Percentiles rank a stretch among this genome's conserved stretches.
Conservation (phyloP, 164 flowering plant genomes). For the Hamamelis virginiana region DNA sequence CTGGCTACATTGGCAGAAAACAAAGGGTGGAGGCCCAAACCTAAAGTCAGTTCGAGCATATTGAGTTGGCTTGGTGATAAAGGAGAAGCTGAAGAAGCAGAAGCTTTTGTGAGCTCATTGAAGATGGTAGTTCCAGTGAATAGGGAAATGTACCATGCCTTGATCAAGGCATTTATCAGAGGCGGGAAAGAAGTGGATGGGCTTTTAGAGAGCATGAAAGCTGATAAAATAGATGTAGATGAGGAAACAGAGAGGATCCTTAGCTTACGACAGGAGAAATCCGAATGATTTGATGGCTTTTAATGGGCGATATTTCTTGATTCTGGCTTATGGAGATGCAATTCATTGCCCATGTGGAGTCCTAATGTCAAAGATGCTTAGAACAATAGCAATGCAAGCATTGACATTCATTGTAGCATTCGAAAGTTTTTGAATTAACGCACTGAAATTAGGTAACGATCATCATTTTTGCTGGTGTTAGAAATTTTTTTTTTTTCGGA, state of each 20-base stretch:
- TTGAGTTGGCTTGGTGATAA: slow-evolving; percentile 28
- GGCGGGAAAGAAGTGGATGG: slow-evolving; percentile 26
- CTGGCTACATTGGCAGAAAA: slow-evolving; percentile 27
- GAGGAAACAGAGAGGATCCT: slow-evolving; percentile 31
- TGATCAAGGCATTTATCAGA: slow-evolving; percentile 28
- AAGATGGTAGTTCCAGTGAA: slow-evolving; percentile 21
- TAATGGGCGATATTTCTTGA: not conserved
- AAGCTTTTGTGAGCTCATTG: slow-evolving; percentile 28
- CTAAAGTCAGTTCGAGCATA: slow-evolving; percentile 12
- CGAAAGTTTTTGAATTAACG: too few species aligned
- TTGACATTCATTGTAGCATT: too few species aligned
- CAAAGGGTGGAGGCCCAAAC: slow-evolving; percentile 35
- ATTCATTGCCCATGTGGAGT: too few species aligned
- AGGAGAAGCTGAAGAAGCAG: slow-evolving; percentile 24
- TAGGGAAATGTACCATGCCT: slow-evolving; percentile 28
- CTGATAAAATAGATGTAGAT: slow-evolving; percentile 29
- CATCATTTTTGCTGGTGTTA: too few species aligned
- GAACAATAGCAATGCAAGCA: too few species aligned
- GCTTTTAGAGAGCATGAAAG: slow-evolving; percentile 37
- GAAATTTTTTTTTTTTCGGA: too few species aligned
- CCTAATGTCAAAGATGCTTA: too few species aligned
- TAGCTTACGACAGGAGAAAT: not conserved
- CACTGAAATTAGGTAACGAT: too few species aligned
- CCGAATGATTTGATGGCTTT: not conserved
- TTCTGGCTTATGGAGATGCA: too few species aligned